Conservation (phyloP, 2,329 filamentous ascomycete species). For the Paecilomyces niveus region DNA sequence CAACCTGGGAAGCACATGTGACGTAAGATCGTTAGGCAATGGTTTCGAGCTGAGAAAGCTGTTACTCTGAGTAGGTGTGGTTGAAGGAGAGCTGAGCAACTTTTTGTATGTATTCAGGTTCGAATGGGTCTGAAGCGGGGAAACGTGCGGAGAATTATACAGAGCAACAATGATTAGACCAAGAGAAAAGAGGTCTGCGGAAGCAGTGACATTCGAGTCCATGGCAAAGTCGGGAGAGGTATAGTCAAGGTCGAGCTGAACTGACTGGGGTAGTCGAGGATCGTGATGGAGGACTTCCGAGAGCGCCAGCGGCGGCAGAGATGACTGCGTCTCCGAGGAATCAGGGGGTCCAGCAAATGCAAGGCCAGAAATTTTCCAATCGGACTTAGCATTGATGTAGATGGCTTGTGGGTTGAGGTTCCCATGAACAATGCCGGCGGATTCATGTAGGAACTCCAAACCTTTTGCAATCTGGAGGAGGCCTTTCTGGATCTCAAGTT, state of each 20-base stretch:
- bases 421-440: slow-evolving; percentile 84
- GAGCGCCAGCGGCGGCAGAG: slow-evolving; percentile 71
- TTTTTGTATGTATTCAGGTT: slow-evolving; percentile 81
- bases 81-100: slow-evolving; percentile 69
- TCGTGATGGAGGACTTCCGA: slow-evolving; percentile 82
- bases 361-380: slow-evolving; percentile 98
- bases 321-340: slow-evolving; percentile 64
- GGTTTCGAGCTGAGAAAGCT: slow-evolving; percentile 75
- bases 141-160: slow-evolving; percentile 89
- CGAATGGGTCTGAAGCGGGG: slow-evolving; percentile 74
- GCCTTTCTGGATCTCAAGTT: slow-evolving; percentile 95
- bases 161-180: slow-evolving; percentile 81
- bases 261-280: slow-evolving; percentile 68
- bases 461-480: slow-evolving; percentile 88
- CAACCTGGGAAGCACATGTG: slow-evolving; percentile 71
- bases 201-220: slow-evolving; percentile 75
- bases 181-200: slow-evolving; percentile 89
- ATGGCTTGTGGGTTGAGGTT: slow-evolving; percentile 92
- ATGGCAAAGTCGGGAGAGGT: slow-evolving; percentile 91
- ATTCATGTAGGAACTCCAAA: slow-evolving; percentile 91
- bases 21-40: slow-evolving; percentile 69
- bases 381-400: slow-evolving; percentile 91
- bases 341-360: slow-evolving; percentile 79
- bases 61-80: slow-evolving; percentile 71
- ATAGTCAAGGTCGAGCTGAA: slow-evolving; percentile 89